These are phyloP conservation scores for Rhytidhysteron rufulum DNA, from an alignment of 2,329 filamentous ascomycete species.

Conservation along the genomic window DNA sequence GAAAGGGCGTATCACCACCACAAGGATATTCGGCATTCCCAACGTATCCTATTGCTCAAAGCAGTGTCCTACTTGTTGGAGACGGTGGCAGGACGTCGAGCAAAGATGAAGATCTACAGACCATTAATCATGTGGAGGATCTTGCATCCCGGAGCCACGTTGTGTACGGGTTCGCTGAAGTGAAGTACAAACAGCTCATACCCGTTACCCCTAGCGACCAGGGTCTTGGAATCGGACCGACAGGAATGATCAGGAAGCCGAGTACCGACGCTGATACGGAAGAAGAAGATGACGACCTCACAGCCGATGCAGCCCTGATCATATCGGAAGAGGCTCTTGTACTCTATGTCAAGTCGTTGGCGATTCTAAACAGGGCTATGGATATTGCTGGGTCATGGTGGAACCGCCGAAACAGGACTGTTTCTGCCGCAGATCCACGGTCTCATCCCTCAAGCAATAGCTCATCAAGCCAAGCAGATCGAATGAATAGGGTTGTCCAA, in stretches of 20 bases:
- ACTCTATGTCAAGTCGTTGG: constrained; percentile 90
- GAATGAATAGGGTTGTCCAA: constrained; percentile 91
- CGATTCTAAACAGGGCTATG: constrained; percentile 88
- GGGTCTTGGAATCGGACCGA: constrained; percentile 57
- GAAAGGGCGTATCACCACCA: constrained; percentile 66
- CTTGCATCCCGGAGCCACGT: constrained; percentile 91
- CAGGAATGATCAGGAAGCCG: constrained; percentile 42
- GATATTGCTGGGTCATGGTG: constrained; percentile 93
- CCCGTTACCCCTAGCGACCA: constrained; percentile 75
- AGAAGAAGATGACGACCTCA: constrained; percentile 60
- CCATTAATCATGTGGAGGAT: constrained; percentile 82
- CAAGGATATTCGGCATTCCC: constrained; percentile 78
- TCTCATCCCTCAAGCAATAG: constrained; percentile 22
- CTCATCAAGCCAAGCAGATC: constrained; percentile 44
- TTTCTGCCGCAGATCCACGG: constrained; percentile 45
- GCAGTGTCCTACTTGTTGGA: constrained; percentile 61
- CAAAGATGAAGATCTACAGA: constrained; percentile 74
- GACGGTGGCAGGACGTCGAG: constrained; percentile 59
- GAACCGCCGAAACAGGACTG: constrained; percentile 70
- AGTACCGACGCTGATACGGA: constrained; percentile 48
- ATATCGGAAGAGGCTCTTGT: constrained; percentile 94
- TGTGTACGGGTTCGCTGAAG: constrained; percentile 95
- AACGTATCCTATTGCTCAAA: constrained; percentile 71
- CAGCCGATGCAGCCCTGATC: constrained; percentile 77
- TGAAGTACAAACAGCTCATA: constrained; percentile 97